Evolutionary conservation across 2,329 filamentous ascomycete genomes (phyloP), one percentile per base, ranked within the genome.

Genomic region (Neofusicoccum umdonicola): DNA sequence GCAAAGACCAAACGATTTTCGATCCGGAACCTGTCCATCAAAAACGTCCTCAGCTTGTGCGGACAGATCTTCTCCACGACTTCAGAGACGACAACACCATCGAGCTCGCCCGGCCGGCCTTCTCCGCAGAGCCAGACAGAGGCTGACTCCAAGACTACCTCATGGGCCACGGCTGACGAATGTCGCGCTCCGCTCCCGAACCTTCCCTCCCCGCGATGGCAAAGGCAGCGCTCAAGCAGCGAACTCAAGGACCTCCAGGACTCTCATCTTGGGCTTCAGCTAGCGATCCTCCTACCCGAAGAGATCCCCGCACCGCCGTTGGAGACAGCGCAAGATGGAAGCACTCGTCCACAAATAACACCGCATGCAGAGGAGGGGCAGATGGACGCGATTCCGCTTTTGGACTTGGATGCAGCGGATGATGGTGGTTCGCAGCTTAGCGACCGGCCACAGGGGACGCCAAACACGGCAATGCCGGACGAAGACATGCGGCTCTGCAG

Each of bases 221-320:
- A 31, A 11, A 19, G 11, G 1, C 56, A 47, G 22, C 56, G 12
- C 3, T 47, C n/a, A 13, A n/a, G n/a, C 3, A 34, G 9, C 3
- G 56, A 60, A 31, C 27, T 60, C 9, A 34, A 31, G 15, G n/a
- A 15, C 12, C 56, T 60, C n/a, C 42, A 15, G n/a, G 27, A 60
- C n/a, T 60, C 56, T n/a, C 56, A 48, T 39, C 56, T 60, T 19
- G 56, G 56, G 41, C 56, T 60, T 4, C 56, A 22, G 11, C 56
- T 60, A 8, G 56, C 56, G 5, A 27, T 60, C 42, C 3, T 60
- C n/a, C 56, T 60, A 31, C 42, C 56, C 56, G 56, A 60, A 22
- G 8, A 22, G 19, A 15, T n/a, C 13, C 11, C 15, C 6, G 31
- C n/a, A 22, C 6, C 31, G 13, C 34, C 13, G 9, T 13, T n/a